A percentile compares a stretch with the other conserved stretches of the same genome.
phyloP scores from a whole-genome alignment of 2,329 filamentous ascomycete species.

The Onygenales sp. region DNA sequence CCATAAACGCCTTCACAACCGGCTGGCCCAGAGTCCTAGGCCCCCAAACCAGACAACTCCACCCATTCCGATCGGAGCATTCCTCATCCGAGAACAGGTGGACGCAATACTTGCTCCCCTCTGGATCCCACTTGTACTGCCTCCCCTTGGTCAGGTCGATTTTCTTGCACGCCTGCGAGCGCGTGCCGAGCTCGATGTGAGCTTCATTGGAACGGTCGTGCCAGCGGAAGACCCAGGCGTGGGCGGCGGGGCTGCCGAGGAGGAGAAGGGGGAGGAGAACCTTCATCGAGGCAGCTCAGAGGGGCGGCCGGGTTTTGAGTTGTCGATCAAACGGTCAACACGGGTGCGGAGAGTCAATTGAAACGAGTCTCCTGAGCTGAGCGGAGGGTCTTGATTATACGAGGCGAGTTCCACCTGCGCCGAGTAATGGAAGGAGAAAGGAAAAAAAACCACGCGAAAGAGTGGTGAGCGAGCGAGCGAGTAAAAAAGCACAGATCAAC shows the following conservation, averaged over 20 bases:
- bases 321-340: too few relatives aligned
- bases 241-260: neutral
- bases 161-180: neutral
- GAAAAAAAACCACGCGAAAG: too few relatives aligned
- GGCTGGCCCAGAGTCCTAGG: conserved; percentile 3
- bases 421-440: too few relatives aligned
- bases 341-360: too few relatives aligned
- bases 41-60: conserved; percentile 6
- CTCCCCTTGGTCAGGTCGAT: conserved; percentile 5
- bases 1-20: conserved; percentile 1
- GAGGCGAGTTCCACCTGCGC: too few relatives aligned
- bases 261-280: neutral
- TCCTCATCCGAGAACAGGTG: conserved; percentile 4
- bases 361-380: too few relatives aligned
- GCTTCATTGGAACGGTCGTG: neutral
- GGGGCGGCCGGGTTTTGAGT: too few relatives aligned
- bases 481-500: too few relatives aligned
- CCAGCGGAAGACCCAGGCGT: conserved; percentile 7
- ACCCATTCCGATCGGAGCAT: conserved; percentile 5
- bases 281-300: neutral
- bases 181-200: conserved; percentile 2
- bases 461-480: too few relatives aligned
- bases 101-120: conserved; percentile 2
- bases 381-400: too few relatives aligned
- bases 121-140: conserved; percentile 7